A percentile compares a stretch with the other conserved stretches of the same genome.
phyloP scores from a whole-genome alignment of 2,329 filamentous ascomycete genomes.

The Helotiales sp. region DNA sequence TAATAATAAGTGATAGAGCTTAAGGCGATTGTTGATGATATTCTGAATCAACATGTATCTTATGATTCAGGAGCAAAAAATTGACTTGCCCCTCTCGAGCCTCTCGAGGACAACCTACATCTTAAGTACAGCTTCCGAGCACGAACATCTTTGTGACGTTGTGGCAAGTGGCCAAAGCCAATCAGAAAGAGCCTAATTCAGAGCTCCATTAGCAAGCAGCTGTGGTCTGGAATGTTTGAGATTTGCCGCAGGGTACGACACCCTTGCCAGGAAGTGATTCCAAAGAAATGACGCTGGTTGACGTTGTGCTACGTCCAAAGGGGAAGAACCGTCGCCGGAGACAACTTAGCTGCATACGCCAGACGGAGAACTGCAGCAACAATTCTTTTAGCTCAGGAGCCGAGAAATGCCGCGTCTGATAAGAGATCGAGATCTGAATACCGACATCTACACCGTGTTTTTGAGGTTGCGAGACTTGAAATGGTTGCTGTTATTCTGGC shows the following conservation, averaged over 20 bases:
- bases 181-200: background rate
- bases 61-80: background rate
- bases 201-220: background rate
- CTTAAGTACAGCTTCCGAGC: slow-evolving; percentile 3
- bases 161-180: background rate
- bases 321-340: background rate
- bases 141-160: background rate
- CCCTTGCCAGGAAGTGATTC: background rate
- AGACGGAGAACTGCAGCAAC: background rate
- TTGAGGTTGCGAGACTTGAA: no score
- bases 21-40: background rate
- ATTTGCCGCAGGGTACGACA: background rate
- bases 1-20: no score
- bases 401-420: background rate
- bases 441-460: background rate
- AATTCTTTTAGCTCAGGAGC: no score
- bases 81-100: background rate
- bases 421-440: background rate
- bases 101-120: no score
- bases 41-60: background rate
- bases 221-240: background rate
- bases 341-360: background rate
- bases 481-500: no score
- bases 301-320: background rate
- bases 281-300: background rate